These are phyloP conservation scores for Blastocystis hominis DNA, from an alignment of 352 stramenopile species.

Conservation along the genomic window DNA sequence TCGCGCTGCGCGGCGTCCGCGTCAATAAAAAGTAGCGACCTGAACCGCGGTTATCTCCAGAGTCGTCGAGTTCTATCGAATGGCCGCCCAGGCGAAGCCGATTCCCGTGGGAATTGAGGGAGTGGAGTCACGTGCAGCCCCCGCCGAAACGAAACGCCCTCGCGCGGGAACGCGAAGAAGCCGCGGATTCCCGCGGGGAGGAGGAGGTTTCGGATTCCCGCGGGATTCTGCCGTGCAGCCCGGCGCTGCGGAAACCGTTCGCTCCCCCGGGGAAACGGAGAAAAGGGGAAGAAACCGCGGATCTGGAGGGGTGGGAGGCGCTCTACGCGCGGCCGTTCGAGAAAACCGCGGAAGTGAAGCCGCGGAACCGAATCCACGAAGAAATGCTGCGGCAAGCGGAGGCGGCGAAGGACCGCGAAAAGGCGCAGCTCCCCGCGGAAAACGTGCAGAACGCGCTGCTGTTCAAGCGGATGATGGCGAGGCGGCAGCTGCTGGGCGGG, in stretches of 20 bases:
- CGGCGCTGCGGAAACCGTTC: background rate
- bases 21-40: conserved; percentile 8
- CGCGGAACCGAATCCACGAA: background rate
- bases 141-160: background rate
- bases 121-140: background rate
- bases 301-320: conserved; percentile 19
- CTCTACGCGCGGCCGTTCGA: conserved; percentile 23
- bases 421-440: conserved; percentile 3
- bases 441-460: conserved; percentile 27
- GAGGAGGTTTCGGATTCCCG: background rate
- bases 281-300: background rate
- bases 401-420: background rate
- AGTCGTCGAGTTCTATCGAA: conserved; percentile 34
- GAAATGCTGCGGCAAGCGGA: conserved; percentile 3
- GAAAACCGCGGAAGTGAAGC: conserved; percentile 14
- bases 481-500: background rate
- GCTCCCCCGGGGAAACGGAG: background rate
- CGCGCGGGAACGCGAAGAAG: background rate
- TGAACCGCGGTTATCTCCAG: background rate
- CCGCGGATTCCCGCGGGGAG: background rate
- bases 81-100: background rate
- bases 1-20: conserved; percentile 6
- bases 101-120: background rate
- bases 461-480: background rate
- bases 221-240: background rate